Percentiles rank a stretch among this genome's conserved stretches.
Evolutionary conservation across 1,139 yeast species (phyloP).

Genomic region (Protomyces inouyei): DNA sequence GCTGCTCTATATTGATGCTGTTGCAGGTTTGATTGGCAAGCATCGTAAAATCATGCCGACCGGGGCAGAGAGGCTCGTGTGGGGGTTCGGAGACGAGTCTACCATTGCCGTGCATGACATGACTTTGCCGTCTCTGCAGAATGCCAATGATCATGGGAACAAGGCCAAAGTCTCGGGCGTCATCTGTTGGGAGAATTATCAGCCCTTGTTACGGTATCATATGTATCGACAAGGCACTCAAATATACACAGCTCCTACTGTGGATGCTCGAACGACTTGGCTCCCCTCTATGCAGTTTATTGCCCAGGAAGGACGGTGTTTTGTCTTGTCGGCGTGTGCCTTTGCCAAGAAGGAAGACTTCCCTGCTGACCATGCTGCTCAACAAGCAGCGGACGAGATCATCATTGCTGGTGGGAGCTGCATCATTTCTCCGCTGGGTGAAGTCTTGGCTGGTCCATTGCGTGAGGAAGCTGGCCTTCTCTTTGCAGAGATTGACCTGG

Average conservation of each 20-base stretch:
- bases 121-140: background rate
- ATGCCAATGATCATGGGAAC: background rate
- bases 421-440: constrained; percentile 13
- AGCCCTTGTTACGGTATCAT: constrained; percentile 5
- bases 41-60: constrained; percentile 23
- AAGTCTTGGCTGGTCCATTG: constrained; percentile 13
- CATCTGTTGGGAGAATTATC: constrained; percentile 14
- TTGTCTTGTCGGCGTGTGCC: constrained; percentile 8
- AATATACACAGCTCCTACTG: constrained; percentile 12
- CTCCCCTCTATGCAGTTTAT: constrained; percentile 14
- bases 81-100: constrained; percentile 19
- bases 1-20: constrained; percentile 1
- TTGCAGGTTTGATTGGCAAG: constrained; percentile 2
- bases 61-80: constrained; percentile 8
- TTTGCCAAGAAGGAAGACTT: constrained; percentile 4
- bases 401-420: constrained; percentile 19
- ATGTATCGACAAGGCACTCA: constrained; percentile 1
- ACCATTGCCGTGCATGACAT: constrained; percentile 12
- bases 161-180: background rate
- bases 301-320: constrained; percentile 10
- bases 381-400: background rate
- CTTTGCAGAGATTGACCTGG: constrained; percentile 12
- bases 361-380: constrained; percentile 2
- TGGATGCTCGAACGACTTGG: constrained; percentile 17
- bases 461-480: constrained; percentile 3